Conservation (phyloP, 148 eudicot genomes). For the Tetragonia tetragonoides region DNA sequence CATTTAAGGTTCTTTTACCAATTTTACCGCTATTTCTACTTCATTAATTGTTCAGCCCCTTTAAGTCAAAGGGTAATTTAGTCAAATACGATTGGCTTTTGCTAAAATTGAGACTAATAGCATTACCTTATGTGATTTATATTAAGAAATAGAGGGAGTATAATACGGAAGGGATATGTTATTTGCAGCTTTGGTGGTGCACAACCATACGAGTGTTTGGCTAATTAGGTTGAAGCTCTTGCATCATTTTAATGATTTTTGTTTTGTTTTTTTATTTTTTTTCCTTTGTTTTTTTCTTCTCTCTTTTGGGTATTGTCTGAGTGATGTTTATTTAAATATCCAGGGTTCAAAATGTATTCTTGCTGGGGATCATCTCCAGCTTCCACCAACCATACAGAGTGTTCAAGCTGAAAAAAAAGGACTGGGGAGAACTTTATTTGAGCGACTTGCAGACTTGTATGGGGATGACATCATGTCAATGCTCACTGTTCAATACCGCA, state of each 20-base stretch:
- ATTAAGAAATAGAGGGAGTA: not conserved
- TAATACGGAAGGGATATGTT: not conserved
- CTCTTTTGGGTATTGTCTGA: not conserved
- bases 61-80: too few relatives aligned
- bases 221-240: not conserved
- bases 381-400: conserved; percentile 93
- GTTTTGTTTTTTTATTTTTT: not conserved
- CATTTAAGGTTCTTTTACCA: too few relatives aligned
- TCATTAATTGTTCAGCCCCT: too few relatives aligned
- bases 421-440: conserved; percentile 86
- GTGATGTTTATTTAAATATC: not conserved
- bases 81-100: too few relatives aligned
- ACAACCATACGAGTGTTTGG: not conserved
- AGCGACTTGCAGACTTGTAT: conserved; percentile 89
- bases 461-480: conserved; percentile 83
- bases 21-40: too few relatives aligned
- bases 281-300: not conserved
- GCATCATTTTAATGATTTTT: not conserved
- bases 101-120: too few relatives aligned
- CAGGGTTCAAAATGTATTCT: conserved; percentile 94
- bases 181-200: not conserved
- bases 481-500: conserved; percentile 99
- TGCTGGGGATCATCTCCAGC: conserved; percentile 88
- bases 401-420: conserved; percentile 97
- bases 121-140: too few relatives aligned